Conservation (phyloP, 139 green algal species). For the Nannochloris sp. region DNA sequence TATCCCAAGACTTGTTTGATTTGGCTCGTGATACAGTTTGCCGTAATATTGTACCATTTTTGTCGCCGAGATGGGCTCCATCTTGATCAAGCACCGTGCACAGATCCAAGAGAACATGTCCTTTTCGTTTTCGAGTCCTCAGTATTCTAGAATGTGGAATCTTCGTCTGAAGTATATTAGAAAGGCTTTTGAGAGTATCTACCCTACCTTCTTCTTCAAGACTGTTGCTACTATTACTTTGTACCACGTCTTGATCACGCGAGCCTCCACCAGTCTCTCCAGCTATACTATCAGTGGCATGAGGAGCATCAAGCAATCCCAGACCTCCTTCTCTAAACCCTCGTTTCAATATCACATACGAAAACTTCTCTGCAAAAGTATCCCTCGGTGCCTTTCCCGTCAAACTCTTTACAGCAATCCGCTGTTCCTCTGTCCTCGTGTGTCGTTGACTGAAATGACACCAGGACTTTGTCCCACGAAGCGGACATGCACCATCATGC, state of each 20-base stretch:
- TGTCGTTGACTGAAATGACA: constrained; percentile 74
- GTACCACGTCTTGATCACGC: too few species aligned
- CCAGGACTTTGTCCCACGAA: constrained; percentile 45
- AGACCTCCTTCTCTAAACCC: not conserved
- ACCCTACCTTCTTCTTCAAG: too few species aligned
- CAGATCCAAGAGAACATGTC: constrained; percentile 65
- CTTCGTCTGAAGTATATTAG: not conserved
- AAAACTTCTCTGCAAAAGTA: constrained; percentile 70
- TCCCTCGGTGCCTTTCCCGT: constrained; percentile 2
- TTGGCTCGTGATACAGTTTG: constrained; percentile 42
- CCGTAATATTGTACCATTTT: constrained; percentile 18
- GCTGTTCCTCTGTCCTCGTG: constrained; percentile 40
- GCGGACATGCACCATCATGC: constrained; percentile 67
- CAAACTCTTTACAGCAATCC: not conserved
- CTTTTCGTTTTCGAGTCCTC: constrained; percentile 40
- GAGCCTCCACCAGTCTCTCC: too few species aligned
- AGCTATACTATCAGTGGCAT: too few species aligned
- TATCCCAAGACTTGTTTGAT: constrained; percentile 33
- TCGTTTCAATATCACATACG: constrained; percentile 63
- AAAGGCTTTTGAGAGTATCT: too few species aligned
- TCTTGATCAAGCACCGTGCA: constrained; percentile 30
- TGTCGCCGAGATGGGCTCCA: not conserved
- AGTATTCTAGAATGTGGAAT: constrained; percentile 24
- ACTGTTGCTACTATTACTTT: too few species aligned
- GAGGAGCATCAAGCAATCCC: not conserved